Evolutionary conservation across 805 yeast genomes (phyloP), one percentile per base, ranked within the genome.

Genomic region (Candida ovalis): DNA sequence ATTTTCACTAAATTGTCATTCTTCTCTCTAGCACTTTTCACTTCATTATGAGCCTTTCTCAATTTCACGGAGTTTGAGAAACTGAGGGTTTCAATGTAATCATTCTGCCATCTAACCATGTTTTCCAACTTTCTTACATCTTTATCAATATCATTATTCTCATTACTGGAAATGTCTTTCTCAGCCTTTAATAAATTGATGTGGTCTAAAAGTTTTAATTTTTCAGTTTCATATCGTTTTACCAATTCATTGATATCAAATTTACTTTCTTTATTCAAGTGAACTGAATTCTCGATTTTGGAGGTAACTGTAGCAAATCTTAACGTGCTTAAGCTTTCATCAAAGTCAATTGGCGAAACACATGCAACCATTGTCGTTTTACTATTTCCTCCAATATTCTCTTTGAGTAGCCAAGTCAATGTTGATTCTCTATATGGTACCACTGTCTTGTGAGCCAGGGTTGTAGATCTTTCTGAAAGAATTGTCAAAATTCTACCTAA

Each of bases 341-440:
- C 91, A 62, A 80, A 84, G 57, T 86, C 92, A 17, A 80, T 70
- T 0, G 94, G 92, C 0, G 94, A 84, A 0, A 88, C 71, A 64
- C 96, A 87, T 19, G 91, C 91, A n/a, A 88, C 74, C 94, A 88
- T 86, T n/a, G 84, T 82, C 0, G 92, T 88, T 57, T 84, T 85
- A 22, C 90, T 82, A 61, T 88, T 88, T 1, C 96, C 96, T 1
- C 91, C 88, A 37, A 88, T 70, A 50, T 80, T 81, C 55, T 86
- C 92, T 58, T 82, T 83, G 52, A 88, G 69, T 2, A 88, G 68
- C 80, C 91, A 84, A 0, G 96, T 88, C 46, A 88, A 68, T 0
- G 76, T 72, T 0, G 95, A 86, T 55, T 88, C 96, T 52, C 96
- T 71, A 57, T 83, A 85, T 0, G 92, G 92, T 1, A 82, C 75